phyloP scores from a whole-genome alignment of 1,284 basidiomycete genomes.

The Trametes hirsuta region DNA sequence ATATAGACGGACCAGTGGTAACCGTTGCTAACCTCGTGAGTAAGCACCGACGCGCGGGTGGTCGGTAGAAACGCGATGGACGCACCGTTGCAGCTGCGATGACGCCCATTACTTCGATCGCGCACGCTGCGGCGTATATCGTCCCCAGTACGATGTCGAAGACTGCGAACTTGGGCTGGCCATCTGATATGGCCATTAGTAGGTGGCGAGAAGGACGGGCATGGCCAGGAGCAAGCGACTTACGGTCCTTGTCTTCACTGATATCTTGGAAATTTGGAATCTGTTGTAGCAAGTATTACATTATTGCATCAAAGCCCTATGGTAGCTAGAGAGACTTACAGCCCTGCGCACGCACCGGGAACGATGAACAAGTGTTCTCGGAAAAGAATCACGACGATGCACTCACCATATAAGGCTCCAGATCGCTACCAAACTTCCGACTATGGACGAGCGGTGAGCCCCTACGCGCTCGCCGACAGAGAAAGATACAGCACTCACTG shows the following conservation, averaged over 20 bases:
- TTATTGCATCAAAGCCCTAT: not conserved
- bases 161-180: constrained; percentile 52
- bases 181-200: constrained; percentile 37
- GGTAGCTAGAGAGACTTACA: constrained; percentile 42
- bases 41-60: not conserved
- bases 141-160: constrained; percentile 64
- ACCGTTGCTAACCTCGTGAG: constrained; percentile 54
- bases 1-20: constrained; percentile 57
- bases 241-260: constrained; percentile 50
- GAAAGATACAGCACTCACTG: constrained; percentile 44
- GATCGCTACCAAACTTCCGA: constrained; percentile 49
- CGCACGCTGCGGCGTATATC: constrained; percentile 53
- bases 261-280: constrained; percentile 63
- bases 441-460: constrained; percentile 32
- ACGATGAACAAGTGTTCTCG: not conserved
- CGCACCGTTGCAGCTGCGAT: constrained; percentile 58
- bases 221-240: constrained; percentile 27
- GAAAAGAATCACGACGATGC: not conserved
- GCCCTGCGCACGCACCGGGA: constrained; percentile 40
- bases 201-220: not conserved
- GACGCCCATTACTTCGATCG: constrained; percentile 63
- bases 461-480: not conserved
- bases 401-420: constrained; percentile 64
- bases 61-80: constrained; percentile 17
- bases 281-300: constrained; percentile 36